These are phyloP conservation scores for Canna indica DNA, from an alignment of 176 grass and related monocot genomes.

Conservation along the genomic window DNA sequence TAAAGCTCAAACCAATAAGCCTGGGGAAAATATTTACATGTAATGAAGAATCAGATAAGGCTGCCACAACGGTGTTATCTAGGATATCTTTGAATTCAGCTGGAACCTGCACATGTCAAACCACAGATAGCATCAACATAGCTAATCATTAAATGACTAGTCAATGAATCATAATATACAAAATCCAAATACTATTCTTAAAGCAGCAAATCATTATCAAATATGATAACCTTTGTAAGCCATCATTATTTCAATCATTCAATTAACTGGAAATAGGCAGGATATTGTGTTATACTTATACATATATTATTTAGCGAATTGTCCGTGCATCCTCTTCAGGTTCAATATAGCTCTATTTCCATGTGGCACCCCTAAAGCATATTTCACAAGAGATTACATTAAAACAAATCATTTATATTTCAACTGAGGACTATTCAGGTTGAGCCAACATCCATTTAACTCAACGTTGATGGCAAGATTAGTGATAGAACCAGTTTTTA, in stretches of 20 bases:
- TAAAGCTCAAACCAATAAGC: not conserved
- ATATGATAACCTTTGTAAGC: not conserved
- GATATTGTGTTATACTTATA: no score
- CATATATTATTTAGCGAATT: no score
- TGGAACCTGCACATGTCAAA: conserved; percentile 56
- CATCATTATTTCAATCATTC: not conserved
- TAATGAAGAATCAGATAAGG: conserved; percentile 83
- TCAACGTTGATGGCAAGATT: no score
- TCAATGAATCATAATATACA: not conserved
- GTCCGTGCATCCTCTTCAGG: no score
- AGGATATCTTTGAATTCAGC: conserved; percentile 89
- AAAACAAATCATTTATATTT: no score
- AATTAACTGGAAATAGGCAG: not conserved
- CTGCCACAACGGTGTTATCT: conserved; percentile 85
- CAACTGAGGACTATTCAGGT: no score
- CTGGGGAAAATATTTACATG: conserved; percentile 37
- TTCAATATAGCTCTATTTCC: no score
- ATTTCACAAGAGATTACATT: no score
- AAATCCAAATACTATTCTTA: not conserved
- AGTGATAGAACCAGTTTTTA: no score
- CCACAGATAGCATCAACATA: not conserved
- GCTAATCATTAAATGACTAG: not conserved
- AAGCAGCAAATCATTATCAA: not conserved
- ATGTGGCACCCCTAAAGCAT: no score
- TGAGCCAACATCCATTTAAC: no score